Percentiles rank a stretch among this genome's conserved stretches.
These are phyloP conservation scores for Ceratocystis harringtonii DNA, from an alignment of 2,329 filamentous ascomycete genomes.

Conservation along the genomic window DNA sequence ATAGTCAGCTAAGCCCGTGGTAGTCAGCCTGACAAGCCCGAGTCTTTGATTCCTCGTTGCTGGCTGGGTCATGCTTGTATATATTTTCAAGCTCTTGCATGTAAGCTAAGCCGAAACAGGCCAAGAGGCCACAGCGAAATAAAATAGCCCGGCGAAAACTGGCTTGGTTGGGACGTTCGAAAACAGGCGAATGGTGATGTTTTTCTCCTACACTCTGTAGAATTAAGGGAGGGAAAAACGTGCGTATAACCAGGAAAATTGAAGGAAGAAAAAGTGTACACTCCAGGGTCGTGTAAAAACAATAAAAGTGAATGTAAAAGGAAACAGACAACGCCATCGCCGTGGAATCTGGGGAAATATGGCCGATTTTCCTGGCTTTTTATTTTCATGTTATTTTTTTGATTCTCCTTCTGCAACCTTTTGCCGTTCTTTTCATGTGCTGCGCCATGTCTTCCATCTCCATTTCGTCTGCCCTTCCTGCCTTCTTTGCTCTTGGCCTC, in stretches of 20 bases:
- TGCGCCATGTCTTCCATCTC: too few species aligned
- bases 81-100: not conserved
- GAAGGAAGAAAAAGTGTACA: not conserved
- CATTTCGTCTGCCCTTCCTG: too few species aligned
- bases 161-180: not conserved
- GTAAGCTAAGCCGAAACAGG: not conserved
- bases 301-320: not conserved
- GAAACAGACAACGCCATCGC: not conserved
- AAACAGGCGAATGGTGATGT: not conserved
- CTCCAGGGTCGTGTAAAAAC: too few species aligned
- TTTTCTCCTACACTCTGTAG: not conserved
- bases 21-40: too few species aligned
- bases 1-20: too few species aligned
- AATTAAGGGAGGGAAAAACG: not conserved
- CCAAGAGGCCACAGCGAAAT: not conserved
- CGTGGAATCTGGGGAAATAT: not conserved
- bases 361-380: not conserved
- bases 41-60: too few species aligned
- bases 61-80: not conserved
- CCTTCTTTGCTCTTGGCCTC: too few species aligned
- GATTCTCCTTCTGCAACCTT: not conserved
- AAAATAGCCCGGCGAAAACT: not conserved
- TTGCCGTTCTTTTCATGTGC: too few species aligned
- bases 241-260: not conserved
- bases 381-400: not conserved